Evolutionary conservation across 2,329 filamentous ascomycete genomes (phyloP).

Genomic region (Diaporthe ilicicola): DNA sequence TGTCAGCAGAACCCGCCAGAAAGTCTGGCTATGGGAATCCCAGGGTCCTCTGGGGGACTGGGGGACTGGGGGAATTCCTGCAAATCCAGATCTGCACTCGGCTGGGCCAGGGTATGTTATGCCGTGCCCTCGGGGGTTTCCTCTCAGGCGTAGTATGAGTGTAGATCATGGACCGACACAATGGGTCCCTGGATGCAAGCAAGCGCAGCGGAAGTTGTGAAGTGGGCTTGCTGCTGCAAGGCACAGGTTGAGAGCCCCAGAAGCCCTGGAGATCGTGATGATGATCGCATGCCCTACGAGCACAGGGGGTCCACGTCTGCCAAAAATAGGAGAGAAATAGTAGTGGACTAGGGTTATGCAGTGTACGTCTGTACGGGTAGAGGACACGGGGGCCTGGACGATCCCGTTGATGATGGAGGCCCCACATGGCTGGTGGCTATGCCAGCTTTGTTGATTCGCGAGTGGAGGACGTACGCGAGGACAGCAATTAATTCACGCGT

Average conservation of each 20-base stretch:
- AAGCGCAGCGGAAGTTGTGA: neutral
- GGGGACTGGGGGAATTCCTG: neutral
- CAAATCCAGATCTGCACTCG: constrained; percentile 10
- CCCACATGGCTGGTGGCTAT: constrained; percentile 15
- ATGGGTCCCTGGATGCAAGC: constrained; percentile 15
- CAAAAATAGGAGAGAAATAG: constrained; percentile 18
- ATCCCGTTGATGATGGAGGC: neutral
- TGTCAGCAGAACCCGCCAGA: neutral
- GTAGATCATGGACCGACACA: constrained; percentile 8
- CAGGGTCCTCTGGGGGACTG: neutral
- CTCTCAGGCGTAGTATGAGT: neutral
- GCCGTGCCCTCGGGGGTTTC: neutral
- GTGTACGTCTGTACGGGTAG: neutral
- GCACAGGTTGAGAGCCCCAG: constrained; percentile 5
- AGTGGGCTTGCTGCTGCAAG: neutral
- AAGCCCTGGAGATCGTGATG: constrained; percentile 15
- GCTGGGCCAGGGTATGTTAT: neutral
- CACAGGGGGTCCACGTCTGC: neutral
- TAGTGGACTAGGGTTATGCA: neutral
- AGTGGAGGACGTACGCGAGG: neutral
- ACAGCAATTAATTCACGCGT: constrained; percentile 13
- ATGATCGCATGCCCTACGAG: constrained; percentile 12
- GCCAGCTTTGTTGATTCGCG: neutral
- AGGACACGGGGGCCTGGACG: constrained; percentile 7
- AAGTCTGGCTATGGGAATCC: neutral